Evolutionary conservation across 208 protist species (phyloP), one percentile per base, ranked within the genome.

Genomic region (Leishmania gerbilli): DNA sequence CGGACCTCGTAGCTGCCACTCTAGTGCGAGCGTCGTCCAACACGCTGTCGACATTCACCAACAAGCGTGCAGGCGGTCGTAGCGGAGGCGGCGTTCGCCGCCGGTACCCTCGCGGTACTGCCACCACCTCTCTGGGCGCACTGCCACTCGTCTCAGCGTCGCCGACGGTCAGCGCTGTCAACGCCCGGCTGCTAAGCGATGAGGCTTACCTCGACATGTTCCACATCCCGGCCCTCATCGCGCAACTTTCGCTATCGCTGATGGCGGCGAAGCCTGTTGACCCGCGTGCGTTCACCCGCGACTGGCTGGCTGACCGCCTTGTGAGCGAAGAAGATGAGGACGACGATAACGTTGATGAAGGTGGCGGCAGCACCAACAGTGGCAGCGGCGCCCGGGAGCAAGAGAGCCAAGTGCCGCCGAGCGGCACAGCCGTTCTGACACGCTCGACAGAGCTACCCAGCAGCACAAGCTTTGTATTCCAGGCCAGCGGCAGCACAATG

Each of bases 231-330:
- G 71, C 88, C 5, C 72, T 95, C 65, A 81, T 95, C 4, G 82
- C 84, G 11, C 65, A 87, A 55, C 88, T 97, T 5, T 86, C 86
- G 15, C 74, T 89, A 40, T 91, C 89, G 56, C 76, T 97, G 31
- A 81, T 91, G 71, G 79, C 89, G 21, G 64, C 84, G 1, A 93
- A 94, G 79, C 94, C 94, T 4, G 69, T 83, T 17, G 91, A 97
- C 79, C 91, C 89, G 72, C 75, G 89, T 27, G 82, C 68, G 31
- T 97, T 95, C 80, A 87, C 93, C 21, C 77, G 85, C 5, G 80
- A 90, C 67, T 97, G 93, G 92, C 86, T 95, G 19, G 71, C 68
- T 17, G 80, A 90, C 42, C 77, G 82, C 11, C 68, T 83, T 27
- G 82, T 84, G 31, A 85, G 71, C 19, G 78, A 87, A 53, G 85